Evolutionary conservation across 768 basidiomycete genomes (phyloP).

Genomic region (Kwoniella dejecticola): DNA sequence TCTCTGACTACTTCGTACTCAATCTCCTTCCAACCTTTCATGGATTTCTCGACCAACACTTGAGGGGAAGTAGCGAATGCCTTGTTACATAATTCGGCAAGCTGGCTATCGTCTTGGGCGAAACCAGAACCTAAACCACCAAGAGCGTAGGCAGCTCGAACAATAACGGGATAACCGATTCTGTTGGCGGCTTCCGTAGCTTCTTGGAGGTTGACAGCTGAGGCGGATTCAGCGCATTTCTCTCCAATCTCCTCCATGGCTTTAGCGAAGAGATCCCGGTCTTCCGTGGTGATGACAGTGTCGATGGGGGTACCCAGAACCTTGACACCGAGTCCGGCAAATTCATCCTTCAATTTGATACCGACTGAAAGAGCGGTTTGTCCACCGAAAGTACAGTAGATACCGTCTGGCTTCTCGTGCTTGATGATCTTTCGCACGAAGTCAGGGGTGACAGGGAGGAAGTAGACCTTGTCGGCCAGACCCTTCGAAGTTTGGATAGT

Average conservation of each 20-base stretch:
- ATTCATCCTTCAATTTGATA: constrained; percentile 97
- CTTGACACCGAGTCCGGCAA: constrained; percentile 80
- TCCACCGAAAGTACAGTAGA: constrained; percentile 97
- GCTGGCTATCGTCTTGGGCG: constrained; percentile 88
- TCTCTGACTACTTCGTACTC: constrained; percentile 99
- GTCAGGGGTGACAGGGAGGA: constrained; percentile 96
- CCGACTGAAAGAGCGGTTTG: constrained; percentile 97
- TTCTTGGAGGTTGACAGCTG: constrained; percentile 83
- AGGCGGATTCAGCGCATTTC: constrained; percentile 85
- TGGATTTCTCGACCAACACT: constrained; percentile 97
- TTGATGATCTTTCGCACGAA: constrained; percentile 98
- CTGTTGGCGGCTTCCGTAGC: constrained; percentile 75
- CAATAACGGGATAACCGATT: constrained; percentile 94
- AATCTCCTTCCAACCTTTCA: constrained; percentile 99
- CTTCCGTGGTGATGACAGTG: constrained; percentile 96
- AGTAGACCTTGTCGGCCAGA: constrained; percentile 98
- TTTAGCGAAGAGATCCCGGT: constrained; percentile 86
- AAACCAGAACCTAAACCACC: constrained; percentile 96
- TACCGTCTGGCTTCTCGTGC: constrained; percentile 97
- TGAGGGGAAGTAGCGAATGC: constrained; percentile 98
- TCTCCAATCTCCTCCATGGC: constrained; percentile 97
- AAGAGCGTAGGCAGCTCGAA: constrained; percentile 93
- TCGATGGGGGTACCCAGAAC: constrained; percentile 96
- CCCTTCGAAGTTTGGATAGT: constrained; percentile 97
- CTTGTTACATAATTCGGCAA: constrained; percentile 83